Percentiles rank a stretch among this genome's conserved stretches.
Conservation (phyloP, 1,139 yeast species). For the Hyphopichia fennica region DNA sequence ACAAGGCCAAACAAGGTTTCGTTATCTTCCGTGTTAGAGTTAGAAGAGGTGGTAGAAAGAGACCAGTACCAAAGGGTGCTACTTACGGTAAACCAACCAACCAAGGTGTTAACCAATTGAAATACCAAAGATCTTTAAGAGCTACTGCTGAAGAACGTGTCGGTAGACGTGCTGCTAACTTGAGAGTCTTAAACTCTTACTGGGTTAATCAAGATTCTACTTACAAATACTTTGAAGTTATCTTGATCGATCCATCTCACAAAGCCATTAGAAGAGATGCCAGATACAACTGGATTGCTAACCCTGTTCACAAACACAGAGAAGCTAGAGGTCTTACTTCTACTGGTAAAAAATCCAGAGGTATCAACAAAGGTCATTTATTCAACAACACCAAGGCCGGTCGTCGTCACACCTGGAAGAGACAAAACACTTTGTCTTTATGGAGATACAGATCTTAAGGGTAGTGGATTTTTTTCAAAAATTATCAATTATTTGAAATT, state of each 20-base stretch:
- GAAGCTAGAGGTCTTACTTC: constrained; percentile 99
- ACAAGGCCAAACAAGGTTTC: constrained; percentile 99
- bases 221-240: constrained; percentile 98
- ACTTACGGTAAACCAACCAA: constrained; percentile 99
- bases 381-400: constrained; percentile 98
- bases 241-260: constrained; percentile 96
- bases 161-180: constrained; percentile 98
- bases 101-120: constrained; percentile 99
- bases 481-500: background rate
- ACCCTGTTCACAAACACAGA: constrained; percentile 99
- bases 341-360: constrained; percentile 99
- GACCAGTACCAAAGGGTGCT: constrained; percentile 99
- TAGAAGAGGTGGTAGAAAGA: constrained; percentile 99
- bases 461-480: constrained; percentile 3
- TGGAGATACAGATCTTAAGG: constrained; percentile 99
- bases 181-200: constrained; percentile 99
- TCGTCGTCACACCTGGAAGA: constrained; percentile 99
- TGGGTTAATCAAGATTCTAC: constrained; percentile 99
- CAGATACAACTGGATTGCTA: constrained; percentile 98
- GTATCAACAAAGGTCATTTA: constrained; percentile 99
- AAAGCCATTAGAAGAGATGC: constrained; percentile 99
- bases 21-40: constrained; percentile 98
- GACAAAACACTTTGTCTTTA: constrained; percentile 96
- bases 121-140: constrained; percentile 98
- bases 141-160: constrained; percentile 99